Percentiles rank a stretch among this genome's conserved stretches.
Evolutionary conservation across 2,329 filamentous ascomycete genomes (phyloP).

Genomic region (Thielaviopsis ethacetica): DNA sequence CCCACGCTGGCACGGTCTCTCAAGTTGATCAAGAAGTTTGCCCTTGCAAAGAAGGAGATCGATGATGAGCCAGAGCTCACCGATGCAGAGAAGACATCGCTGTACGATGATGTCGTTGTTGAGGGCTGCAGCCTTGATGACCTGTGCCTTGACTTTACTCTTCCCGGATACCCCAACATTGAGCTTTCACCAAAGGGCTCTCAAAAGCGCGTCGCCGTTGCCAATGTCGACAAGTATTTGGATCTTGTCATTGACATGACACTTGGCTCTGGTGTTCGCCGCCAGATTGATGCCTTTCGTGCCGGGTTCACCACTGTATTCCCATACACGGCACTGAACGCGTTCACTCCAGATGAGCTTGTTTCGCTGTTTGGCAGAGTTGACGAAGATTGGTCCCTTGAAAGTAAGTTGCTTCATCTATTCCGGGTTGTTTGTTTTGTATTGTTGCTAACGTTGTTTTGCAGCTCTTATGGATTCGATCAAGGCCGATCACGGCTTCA

Average conservation of each 20-base stretch:
- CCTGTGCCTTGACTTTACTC: conserved; percentile 79
- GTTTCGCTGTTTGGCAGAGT: conserved; percentile 86
- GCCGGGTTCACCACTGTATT: conserved; percentile 90
- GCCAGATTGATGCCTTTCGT: conserved; percentile 82
- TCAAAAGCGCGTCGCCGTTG: conserved; percentile 62
- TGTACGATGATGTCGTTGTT: conserved; percentile 52
- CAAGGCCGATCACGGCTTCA: conserved; percentile 96
- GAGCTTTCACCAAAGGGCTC: conserved; percentile 64
- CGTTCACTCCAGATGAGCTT: conserved; percentile 88
- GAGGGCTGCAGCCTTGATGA: conserved; percentile 72
- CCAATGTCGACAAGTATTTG: conserved; percentile 81
- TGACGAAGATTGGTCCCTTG: conserved; percentile 93
- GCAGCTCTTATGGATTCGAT: conserved; percentile 90
- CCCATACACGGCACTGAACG: conserved; percentile 77
- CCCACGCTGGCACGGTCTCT: conserved; percentile 72
- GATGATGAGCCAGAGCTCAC: conserved; percentile 53
- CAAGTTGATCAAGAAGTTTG: conserved; percentile 75
- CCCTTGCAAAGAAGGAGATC: conserved; percentile 64
- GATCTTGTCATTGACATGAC: conserved; percentile 86
- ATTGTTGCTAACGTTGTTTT: conserved; percentile 15
- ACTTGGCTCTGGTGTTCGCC: conserved; percentile 69
- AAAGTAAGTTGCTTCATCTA: conserved; percentile 48
- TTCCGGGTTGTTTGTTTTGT: neutral
- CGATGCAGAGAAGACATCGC: conserved; percentile 51
- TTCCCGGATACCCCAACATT: conserved; percentile 79